phyloP scores from a whole-genome alignment of 2,329 filamentous ascomycete genomes.

The Xylaria arbuscula region DNA sequence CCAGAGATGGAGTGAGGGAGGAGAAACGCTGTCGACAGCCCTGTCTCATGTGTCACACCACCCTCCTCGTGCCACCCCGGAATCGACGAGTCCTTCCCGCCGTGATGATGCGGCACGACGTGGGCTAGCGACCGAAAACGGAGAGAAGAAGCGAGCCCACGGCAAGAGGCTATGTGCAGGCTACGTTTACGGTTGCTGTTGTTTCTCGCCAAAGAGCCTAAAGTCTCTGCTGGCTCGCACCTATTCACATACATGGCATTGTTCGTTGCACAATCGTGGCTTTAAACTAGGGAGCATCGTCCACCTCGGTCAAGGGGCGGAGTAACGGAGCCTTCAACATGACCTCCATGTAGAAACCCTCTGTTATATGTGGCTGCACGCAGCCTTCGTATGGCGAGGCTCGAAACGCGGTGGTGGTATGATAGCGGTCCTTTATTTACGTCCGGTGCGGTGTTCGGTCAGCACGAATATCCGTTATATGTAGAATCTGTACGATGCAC shows the following conservation, averaged over 20 bases:
- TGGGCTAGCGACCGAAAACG: constrained; percentile 14
- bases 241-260: not conserved
- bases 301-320: constrained; percentile 1
- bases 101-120: constrained; percentile 6
- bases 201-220: not conserved
- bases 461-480: not conserved
- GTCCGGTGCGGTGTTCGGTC: not conserved
- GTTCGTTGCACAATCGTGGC: not conserved
- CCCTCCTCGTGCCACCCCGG: not conserved
- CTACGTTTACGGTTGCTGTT: constrained; percentile 7
- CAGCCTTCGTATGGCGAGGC: not conserved
- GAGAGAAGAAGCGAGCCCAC: constrained; percentile 24
- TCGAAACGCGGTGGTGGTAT: not conserved
- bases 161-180: constrained; percentile 1
- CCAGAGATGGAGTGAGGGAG: not conserved
- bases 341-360: not conserved
- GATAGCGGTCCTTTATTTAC: constrained; percentile 24
- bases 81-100: not conserved
- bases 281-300: not conserved
- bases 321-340: not conserved
- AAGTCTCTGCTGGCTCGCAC: not conserved
- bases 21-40: constrained; percentile 9
- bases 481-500: not conserved
- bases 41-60: constrained; percentile 30
- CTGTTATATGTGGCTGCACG: constrained; percentile 1